phyloP scores from a whole-genome alignment of 352 stramenopile genomes.

The Phytophthora capsici region DNA sequence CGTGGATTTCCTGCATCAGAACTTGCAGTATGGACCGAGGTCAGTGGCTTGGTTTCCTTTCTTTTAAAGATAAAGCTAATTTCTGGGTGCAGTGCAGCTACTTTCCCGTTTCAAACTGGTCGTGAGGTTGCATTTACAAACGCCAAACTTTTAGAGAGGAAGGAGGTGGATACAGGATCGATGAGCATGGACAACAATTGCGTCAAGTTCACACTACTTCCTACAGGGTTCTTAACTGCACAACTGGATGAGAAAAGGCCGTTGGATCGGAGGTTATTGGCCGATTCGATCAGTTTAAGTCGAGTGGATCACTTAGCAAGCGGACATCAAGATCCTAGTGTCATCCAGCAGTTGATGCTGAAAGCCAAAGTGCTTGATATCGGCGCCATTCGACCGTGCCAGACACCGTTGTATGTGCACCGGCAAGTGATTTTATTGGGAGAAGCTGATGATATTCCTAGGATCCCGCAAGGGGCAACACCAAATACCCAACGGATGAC shows the following conservation, averaged over 20 bases:
- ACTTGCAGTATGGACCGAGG: constrained; percentile 33
- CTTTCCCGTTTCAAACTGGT: constrained; percentile 49
- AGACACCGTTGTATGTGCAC: constrained; percentile 59
- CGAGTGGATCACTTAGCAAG: constrained; percentile 35
- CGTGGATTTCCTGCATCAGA: constrained; percentile 36
- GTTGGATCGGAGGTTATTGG: constrained; percentile 35
- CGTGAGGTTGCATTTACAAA: constrained; percentile 60
- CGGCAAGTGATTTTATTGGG: constrained; percentile 71
- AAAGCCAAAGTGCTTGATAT: constrained; percentile 69
- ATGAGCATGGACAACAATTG: not conserved
- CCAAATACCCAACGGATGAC: constrained; percentile 22
- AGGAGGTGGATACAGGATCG: constrained; percentile 25
- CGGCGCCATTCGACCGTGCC: constrained; percentile 65
- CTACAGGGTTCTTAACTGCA: constrained; percentile 48
- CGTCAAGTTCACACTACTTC: constrained; percentile 41
- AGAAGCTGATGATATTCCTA: constrained; percentile 27
- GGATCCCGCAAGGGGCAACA: constrained; percentile 1
- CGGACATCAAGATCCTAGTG: constrained; percentile 21
- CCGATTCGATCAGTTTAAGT: constrained; percentile 31
- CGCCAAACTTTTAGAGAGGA: constrained; percentile 63
- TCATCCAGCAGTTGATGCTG: constrained; percentile 45
- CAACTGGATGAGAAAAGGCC: constrained; percentile 29
- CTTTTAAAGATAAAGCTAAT: not conserved
- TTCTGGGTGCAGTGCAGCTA: constrained; percentile 14
- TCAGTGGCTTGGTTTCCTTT: not conserved